Conservation (phyloP, 148 eudicot genomes). For the Vaccinium darrowii region DNA sequence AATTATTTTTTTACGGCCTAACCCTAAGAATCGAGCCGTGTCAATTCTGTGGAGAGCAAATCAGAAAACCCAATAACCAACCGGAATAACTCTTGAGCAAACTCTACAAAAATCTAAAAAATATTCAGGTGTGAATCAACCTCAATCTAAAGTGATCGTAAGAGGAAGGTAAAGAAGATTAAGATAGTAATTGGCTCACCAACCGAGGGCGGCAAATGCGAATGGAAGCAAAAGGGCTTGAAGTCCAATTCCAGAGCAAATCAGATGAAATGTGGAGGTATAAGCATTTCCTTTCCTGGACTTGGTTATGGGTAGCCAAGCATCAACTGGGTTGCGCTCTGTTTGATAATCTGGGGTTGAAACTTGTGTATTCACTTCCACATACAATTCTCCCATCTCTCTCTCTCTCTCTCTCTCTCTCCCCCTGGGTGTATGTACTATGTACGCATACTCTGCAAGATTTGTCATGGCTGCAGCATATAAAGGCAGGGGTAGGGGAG, state of each 20-base stretch:
- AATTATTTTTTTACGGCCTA: too few relatives aligned
- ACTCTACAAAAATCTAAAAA: too few relatives aligned
- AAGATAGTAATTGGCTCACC: slow-evolving; percentile 21
- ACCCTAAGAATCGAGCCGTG: too few relatives aligned
- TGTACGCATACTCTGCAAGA: background rate
- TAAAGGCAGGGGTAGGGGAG: background rate
- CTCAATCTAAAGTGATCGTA: too few relatives aligned
- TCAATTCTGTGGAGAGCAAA: too few relatives aligned
- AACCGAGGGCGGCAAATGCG: slow-evolving; percentile 41
- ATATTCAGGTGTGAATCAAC: too few relatives aligned
- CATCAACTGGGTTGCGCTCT: slow-evolving; percentile 26
- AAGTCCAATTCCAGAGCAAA: slow-evolving; percentile 48
- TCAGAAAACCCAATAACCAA: too few relatives aligned
- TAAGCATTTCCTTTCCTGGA: slow-evolving; percentile 42
- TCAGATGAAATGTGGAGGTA: slow-evolving; percentile 35
- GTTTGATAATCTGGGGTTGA: background rate
- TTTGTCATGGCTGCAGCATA: background rate
- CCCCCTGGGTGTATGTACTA: too few relatives aligned
- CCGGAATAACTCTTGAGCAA: too few relatives aligned
- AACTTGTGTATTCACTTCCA: background rate
- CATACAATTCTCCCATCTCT: slow-evolving; percentile 8
- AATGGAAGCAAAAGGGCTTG: slow-evolving; percentile 43
- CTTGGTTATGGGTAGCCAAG: slow-evolving; percentile 55
- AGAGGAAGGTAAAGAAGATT: too few relatives aligned
- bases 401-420: background rate